phyloP scores from a whole-genome alignment of 2,329 filamentous ascomycete genomes.

The Aspergillus caelatus region DNA sequence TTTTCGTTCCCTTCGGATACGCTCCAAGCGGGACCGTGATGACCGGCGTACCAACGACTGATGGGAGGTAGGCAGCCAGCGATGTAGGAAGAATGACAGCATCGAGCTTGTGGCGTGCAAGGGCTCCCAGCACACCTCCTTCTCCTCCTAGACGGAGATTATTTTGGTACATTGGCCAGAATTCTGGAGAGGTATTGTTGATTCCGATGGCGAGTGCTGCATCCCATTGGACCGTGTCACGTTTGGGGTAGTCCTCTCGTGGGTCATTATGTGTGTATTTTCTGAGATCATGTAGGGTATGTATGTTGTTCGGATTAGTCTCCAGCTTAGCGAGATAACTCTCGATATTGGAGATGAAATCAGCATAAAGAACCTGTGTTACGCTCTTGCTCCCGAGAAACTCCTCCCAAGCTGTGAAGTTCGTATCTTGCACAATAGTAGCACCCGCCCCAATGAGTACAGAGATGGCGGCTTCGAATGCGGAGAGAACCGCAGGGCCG shows the following conservation, averaged over 20 bases:
- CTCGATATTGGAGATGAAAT: slow-evolving; percentile 61
- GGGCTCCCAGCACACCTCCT: slow-evolving; percentile 63
- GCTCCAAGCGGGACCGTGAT: slow-evolving; percentile 66
- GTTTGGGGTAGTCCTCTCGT: slow-evolving; percentile 61
- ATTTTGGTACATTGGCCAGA: slow-evolving; percentile 60
- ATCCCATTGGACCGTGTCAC: slow-evolving; percentile 64
- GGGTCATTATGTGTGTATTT: slow-evolving; percentile 58
- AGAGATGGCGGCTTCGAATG: slow-evolving; percentile 60
- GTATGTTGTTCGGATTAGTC: slow-evolving; percentile 61
- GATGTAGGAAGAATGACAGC: slow-evolving; percentile 64
- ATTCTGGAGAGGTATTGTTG: slow-evolving; percentile 59
- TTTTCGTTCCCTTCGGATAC: slow-evolving; percentile 51
- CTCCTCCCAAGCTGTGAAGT: slow-evolving; percentile 57
- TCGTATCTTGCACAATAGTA: slow-evolving; percentile 61
- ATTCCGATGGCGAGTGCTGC: slow-evolving; percentile 54
- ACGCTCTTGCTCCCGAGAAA: slow-evolving; percentile 44
- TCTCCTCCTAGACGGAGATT: slow-evolving; percentile 58
- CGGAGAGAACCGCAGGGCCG: slow-evolving; percentile 49
- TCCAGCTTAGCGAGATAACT: slow-evolving; percentile 59
- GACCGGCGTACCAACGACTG: slow-evolving; percentile 62
- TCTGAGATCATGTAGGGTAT: slow-evolving; percentile 54
- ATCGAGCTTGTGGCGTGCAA: slow-evolving; percentile 60
- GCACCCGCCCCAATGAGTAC: slow-evolving; percentile 60
- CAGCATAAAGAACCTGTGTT: slow-evolving; percentile 54
- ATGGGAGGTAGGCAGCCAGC: slow-evolving; percentile 52